These are phyloP conservation scores for Phaffomyces antillensis DNA, from an alignment of 805 yeast species.

Conservation along the genomic window DNA sequence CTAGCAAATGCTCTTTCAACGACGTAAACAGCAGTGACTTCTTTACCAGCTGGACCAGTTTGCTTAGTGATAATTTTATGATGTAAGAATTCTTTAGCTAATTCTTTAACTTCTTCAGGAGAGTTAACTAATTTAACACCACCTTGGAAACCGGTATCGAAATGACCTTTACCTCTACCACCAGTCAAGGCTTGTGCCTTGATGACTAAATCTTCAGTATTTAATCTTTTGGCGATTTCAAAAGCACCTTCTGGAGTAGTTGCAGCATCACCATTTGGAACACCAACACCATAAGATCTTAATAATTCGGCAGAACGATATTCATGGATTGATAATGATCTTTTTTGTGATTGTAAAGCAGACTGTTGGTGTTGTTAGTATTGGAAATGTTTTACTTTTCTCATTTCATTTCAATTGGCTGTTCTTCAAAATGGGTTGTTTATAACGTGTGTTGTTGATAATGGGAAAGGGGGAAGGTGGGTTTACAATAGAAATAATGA, in stretches of 20 bases:
- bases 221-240: conserved; percentile 69
- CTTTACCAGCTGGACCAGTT: conserved; percentile 96
- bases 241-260: conserved; percentile 84
- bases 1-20: conserved; percentile 91
- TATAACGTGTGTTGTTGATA: no score
- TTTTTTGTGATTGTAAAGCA: conserved; percentile 28
- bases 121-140: conserved; percentile 89
- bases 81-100: conserved; percentile 83
- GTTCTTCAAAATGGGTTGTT: no score
- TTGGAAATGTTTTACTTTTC: not conserved
- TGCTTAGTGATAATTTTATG: conserved; percentile 96
- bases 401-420: not conserved
- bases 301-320: conserved; percentile 89
- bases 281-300: conserved; percentile 74
- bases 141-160: conserved; percentile 91
- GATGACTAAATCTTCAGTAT: conserved; percentile 78
- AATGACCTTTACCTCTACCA: conserved; percentile 99
- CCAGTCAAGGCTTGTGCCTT: conserved; percentile 99
- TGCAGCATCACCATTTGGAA: conserved; percentile 89
- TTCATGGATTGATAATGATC: conserved; percentile 90
- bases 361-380: conserved; percentile 6
- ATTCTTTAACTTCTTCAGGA: conserved; percentile 78
- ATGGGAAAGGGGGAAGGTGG: no score
- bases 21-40: conserved; percentile 91
- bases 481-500: no score